Conservation (phyloP, 1,139 yeast species). For the Diutina sp. region DNA sequence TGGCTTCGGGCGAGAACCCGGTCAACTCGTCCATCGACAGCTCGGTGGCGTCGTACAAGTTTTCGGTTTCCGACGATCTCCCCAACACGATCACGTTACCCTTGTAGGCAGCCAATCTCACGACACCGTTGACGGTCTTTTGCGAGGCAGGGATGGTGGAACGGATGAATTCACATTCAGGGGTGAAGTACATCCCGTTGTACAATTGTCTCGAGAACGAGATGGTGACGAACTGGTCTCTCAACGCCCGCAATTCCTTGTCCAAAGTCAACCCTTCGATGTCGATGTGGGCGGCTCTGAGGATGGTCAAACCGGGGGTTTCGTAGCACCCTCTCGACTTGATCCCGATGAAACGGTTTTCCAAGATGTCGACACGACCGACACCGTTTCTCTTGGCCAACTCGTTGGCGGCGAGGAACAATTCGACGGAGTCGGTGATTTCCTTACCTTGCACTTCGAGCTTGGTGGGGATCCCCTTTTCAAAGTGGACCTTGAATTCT, state of each 20-base stretch:
- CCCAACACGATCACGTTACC: conserved; percentile 78
- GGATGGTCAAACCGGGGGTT: conserved; percentile 93
- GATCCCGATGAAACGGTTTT: conserved; percentile 96
- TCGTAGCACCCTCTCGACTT: conserved; percentile 99
- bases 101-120: conserved; percentile 88
- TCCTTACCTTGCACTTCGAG: conserved; percentile 47
- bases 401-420: conserved; percentile 85
- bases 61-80: conserved; percentile 90
- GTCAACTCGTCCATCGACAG: conserved; percentile 98
- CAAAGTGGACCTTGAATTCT: conserved; percentile 69
- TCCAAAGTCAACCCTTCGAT: conserved; percentile 94
- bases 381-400: conserved; percentile 98
- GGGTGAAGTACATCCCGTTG: conserved; percentile 96
- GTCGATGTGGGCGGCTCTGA: conserved; percentile 90
- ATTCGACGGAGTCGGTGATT: conserved; percentile 78
- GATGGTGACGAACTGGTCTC: conserved; percentile 93
- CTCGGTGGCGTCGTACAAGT: conserved; percentile 93
- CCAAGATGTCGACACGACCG: conserved; percentile 97
- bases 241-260: conserved; percentile 93
- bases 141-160: conserved; percentile 91
- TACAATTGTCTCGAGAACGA: conserved; percentile 81
- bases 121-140: conserved; percentile 89
- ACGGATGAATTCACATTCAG: conserved; percentile 95
- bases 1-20: conserved; percentile 94
- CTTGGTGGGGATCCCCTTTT: conserved; percentile 80